A percentile compares a stretch with the other conserved stretches of the same genome.
Evolutionary conservation across 2,329 filamentous ascomycete species (phyloP).

Genomic region (Curvularia verruculosa): DNA sequence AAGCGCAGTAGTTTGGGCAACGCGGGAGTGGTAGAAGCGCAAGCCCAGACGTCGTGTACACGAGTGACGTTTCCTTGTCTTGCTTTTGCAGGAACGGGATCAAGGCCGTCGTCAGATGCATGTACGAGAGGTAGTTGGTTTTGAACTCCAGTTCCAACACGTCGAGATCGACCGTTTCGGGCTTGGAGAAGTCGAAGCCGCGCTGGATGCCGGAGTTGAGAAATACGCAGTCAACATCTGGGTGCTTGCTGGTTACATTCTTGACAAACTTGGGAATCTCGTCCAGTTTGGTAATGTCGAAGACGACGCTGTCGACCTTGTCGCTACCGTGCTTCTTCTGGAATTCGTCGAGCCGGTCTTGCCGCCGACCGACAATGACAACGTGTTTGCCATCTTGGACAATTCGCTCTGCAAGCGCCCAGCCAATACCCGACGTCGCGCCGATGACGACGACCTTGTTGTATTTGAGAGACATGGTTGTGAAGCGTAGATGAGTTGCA

Average conservation of each 20-base stretch:
- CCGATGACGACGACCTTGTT: slow-evolving; percentile 61
- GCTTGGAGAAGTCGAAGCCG: slow-evolving; percentile 57
- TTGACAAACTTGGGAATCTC: slow-evolving; percentile 55
- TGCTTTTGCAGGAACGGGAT: slow-evolving; percentile 57
- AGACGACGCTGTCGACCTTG: slow-evolving; percentile 53
- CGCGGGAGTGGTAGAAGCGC: slow-evolving; percentile 57
- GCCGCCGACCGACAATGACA: slow-evolving; percentile 58
- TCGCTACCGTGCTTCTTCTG: slow-evolving; percentile 54
- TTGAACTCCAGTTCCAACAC: slow-evolving; percentile 54
- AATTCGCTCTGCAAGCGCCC: slow-evolving; percentile 57
- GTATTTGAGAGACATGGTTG: slow-evolving; percentile 55
- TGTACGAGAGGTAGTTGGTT: slow-evolving; percentile 59
- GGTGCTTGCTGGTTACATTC: slow-evolving; percentile 52
- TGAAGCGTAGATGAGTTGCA: not conserved
- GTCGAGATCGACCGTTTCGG: slow-evolving; percentile 54
- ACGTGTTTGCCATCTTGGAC: slow-evolving; percentile 56
- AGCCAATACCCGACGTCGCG: slow-evolving; percentile 60
- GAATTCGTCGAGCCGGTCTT: slow-evolving; percentile 59
- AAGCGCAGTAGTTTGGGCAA: slow-evolving; percentile 61
- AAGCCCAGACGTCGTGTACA: slow-evolving; percentile 59
- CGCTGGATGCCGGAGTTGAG: slow-evolving; percentile 62
- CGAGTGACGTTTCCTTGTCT: slow-evolving; percentile 50
- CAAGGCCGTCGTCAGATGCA: slow-evolving; percentile 59
- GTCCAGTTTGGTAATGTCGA: slow-evolving; percentile 60
- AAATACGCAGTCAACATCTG: slow-evolving; percentile 60